Base-by-base conservation (phyloP, 768 basidiomycete species). In the Pulveroboletus sp. region DNA sequence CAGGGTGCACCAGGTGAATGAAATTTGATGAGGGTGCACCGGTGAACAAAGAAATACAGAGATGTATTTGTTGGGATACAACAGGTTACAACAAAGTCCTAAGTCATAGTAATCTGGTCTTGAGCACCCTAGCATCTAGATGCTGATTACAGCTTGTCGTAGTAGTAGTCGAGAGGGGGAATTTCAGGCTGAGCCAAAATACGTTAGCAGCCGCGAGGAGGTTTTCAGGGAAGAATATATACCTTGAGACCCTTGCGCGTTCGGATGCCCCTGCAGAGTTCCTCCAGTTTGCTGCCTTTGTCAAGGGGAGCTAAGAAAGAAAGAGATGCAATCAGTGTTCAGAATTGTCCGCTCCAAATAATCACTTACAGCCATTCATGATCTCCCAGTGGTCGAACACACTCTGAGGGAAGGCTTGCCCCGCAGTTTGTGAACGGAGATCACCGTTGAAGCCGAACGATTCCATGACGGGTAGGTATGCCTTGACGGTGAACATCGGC, bases 401-500 rank as follows among this genome's bases (percentile, higher is more conserved):
- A 63, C 75, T 68, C 73, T 97, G 96, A 43, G 96, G 94, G 92
- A 97, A 98, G 57, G 96, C 96, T 76, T 99, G 95, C 44, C 96
- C 96, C 65, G 80, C 82, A 35, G 96, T 98, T 43, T 87, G 85
- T 68, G 83, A 82, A 58, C 95, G 89, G 47, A 99, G 85, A 63
- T 90, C 93, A 61, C 88, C 91, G 72, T 93, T 98, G 87, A 98
- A 98, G 60, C 95, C 94, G 75, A 96, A 95, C 14, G 89, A 93
- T 73, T 92, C 90, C 68, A 77, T 75, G 68, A 93, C 90, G 61
- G 93, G 92, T 34, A 93, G 78, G 78, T 92, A 93, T 22, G 93
- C 93, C 82, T 96, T 98, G 73, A 99, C 87, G 40, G 88, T 98
- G 85, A 95, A 95, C 93, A 97, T 96, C 55, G 96, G 96, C 16